Evolutionary conservation across 768 basidiomycete species (phyloP), one percentile per base, ranked within the genome.

Genomic region (Grammothele lineata): DNA sequence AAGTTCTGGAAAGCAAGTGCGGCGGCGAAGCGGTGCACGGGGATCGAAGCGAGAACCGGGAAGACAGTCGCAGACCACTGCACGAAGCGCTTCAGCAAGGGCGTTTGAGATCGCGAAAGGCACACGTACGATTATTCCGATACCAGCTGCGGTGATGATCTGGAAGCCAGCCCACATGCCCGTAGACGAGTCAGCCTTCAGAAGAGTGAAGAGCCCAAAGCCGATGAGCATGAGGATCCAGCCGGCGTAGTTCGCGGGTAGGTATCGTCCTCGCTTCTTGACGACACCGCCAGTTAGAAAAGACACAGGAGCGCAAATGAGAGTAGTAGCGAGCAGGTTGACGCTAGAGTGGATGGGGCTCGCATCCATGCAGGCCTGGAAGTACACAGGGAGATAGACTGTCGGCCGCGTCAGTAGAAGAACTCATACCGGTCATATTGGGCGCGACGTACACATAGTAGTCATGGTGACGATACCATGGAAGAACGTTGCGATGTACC

Each of bases 351-450:
- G 30, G 8, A 71, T 51, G 0, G 77, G 69, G 3, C 63, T 62
- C 8, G 57, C 59, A 10, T 60, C 67, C 38, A 66, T 67, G 61
- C 66, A 67, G 0, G 69, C 71, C 50, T 75, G 73, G 46, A 68
- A 70, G 50, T 66, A 72, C 25, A 68, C 60, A 0, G 61, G 68
- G 34, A 66, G 65, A 54, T 61, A 77, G 54, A 65, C 74, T 77
- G 60, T 4, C 5, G 1, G 4, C 24, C 1, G 10, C 2, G 18
- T 18, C 3, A 37, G 3, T 12, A 45, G 17, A 10, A 9, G 18
- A 1, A 2, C 26, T 14, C 2, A 36, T 5, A 21, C 21, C 27
- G 18, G 35, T 10, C 2, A 17, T 21, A 14, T 14, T 14, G 12
- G 19, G 5, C n/a, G 37, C 6, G 4, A 45, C 49, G 9, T 30